phyloP scores from a whole-genome alignment of 129 eudicot genomes.

The Chrysanthemum seticuspe region DNA sequence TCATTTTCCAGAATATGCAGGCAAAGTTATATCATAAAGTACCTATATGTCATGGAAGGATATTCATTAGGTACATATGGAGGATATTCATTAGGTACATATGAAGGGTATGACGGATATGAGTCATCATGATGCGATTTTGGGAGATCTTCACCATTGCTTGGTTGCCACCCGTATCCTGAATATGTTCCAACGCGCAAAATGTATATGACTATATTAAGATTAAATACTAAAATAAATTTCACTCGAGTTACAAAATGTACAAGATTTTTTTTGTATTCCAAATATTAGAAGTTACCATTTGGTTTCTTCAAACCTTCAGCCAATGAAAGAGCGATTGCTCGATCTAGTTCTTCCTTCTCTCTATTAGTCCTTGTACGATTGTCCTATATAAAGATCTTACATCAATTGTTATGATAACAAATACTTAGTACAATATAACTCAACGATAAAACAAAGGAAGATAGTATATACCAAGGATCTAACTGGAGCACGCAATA shows the following conservation, averaged over 20 bases:
- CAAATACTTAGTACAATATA: neutral
- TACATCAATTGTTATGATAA: slow-evolving; percentile 1
- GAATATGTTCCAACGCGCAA: slow-evolving; percentile 19
- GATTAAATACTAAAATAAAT: neutral
- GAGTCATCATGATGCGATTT: slow-evolving; percentile 51
- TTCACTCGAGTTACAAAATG: neutral
- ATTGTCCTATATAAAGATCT: slow-evolving; percentile 55
- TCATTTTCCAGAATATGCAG: slow-evolving; percentile 6
- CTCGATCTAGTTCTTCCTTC: slow-evolving; percentile 88
- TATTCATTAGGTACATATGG: slow-evolving; percentile 54
- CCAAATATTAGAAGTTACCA: slow-evolving; percentile 36
- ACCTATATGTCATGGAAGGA: slow-evolving; percentile 60
- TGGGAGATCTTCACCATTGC: slow-evolving; percentile 53
- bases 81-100: slow-evolving; percentile 49
- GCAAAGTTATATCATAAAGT: slow-evolving; percentile 2
- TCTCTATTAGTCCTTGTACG: slow-evolving; percentile 63
- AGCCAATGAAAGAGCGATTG: slow-evolving; percentile 77
- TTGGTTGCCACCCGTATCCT: slow-evolving; percentile 59
- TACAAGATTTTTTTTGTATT: neutral
- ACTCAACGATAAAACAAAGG: slow-evolving; percentile 2
- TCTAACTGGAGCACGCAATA: slow-evolving; percentile 68
- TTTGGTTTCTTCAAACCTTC: slow-evolving; percentile 76
- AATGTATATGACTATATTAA: neutral
- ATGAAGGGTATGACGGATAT: slow-evolving; percentile 66
- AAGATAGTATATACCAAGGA: slow-evolving; percentile 51